Base-by-base conservation (phyloP, 1,139 yeast genomes). In the Suhomyces bokatorum region DNA sequence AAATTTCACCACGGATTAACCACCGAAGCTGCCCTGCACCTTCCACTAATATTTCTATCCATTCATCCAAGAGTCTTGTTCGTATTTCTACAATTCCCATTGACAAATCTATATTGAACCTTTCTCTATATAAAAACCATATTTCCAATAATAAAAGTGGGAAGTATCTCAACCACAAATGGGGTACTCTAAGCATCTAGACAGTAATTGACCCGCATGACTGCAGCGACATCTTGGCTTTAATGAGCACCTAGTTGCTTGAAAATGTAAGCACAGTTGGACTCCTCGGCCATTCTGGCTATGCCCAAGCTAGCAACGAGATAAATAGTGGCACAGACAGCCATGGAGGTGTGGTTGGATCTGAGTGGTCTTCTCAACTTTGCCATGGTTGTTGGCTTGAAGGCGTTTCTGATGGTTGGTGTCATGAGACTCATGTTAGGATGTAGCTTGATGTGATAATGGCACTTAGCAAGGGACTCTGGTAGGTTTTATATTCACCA, bases 281-380 rank as follows among this genome's bases (percentile, higher is more conserved):
- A 58, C 38, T 49, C 53, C 40, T 62, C 65, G 4, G 66, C 67
- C 46, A 59, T 43, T 32, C 53, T 50, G 17, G 64, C 67, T 15
- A 60, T 53, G 26, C 57, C 59, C 35, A 58, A 42, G 31, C 60
- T 51, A 29, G 59, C 61, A 6, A 57, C 47, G 22, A 59, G 44
- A 45, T 59, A 62, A 29, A 56, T 56, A 11, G 56, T 54, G 13
- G 56, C 59, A 33, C 62, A 39, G 6, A 44, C 45, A 39, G 56
- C 47, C 35, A 53, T 41, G 45, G 37, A 41, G 10, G 39, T 32
- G 10, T 31, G 31, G 11, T 39, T 39, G 6, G 45, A 14, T 13
- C 27, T 30, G 14, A 27, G 28, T 6, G 37, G 32, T 17, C 32
- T 29, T 22, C 15, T 37, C 29, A 42, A 14, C 16, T n/a, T 14